Evolutionary conservation across 768 basidiomycete species (phyloP).

Genomic region (Phlebiopsis gigantea): DNA sequence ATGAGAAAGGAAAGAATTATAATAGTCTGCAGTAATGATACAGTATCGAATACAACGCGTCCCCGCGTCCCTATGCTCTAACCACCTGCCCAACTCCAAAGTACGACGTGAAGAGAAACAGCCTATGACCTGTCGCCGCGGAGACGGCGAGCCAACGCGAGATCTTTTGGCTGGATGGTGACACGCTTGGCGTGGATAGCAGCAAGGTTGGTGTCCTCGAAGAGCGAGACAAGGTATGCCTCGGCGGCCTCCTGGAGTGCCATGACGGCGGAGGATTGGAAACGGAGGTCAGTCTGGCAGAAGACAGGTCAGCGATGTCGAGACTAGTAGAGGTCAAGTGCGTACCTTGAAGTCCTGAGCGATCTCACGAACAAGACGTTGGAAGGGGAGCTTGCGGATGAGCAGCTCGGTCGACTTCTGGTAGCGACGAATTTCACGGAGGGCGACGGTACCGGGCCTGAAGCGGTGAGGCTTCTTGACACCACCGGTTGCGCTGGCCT

Average conservation of each 20-base stretch:
- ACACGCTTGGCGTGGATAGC: constrained; percentile 51
- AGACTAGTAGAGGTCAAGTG: neutral
- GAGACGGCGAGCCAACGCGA: constrained; percentile 43
- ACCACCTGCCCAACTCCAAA: neutral
- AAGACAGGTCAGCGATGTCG: constrained; percentile 6
- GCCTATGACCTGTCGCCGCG: constrained; percentile 39
- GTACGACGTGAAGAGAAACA: constrained; percentile 17
- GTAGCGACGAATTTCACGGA: constrained; percentile 35
- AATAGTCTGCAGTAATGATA: constrained; percentile 7
- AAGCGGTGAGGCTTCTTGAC: constrained; percentile 58
- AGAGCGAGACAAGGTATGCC: constrained; percentile 36
- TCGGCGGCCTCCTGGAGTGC: constrained; percentile 60
- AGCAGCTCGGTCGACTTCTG: constrained; percentile 36
- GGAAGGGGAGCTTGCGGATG: constrained; percentile 55
- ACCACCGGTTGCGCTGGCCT: constrained; percentile 44
- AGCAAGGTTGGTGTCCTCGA: constrained; percentile 46
- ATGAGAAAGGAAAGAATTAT: neutral
- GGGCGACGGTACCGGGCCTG: constrained; percentile 33
- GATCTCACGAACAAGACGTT: constrained; percentile 59
- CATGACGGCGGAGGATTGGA: constrained; percentile 61
- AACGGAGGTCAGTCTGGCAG: constrained; percentile 53
- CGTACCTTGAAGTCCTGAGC: constrained; percentile 61
- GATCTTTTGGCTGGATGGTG: constrained; percentile 52
- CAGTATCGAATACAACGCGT: constrained; percentile 8
- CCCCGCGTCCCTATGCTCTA: neutral